Evolutionary conservation across 1,284 basidiomycete genomes (phyloP).

Genomic region (Trichosporon ovoides): DNA sequence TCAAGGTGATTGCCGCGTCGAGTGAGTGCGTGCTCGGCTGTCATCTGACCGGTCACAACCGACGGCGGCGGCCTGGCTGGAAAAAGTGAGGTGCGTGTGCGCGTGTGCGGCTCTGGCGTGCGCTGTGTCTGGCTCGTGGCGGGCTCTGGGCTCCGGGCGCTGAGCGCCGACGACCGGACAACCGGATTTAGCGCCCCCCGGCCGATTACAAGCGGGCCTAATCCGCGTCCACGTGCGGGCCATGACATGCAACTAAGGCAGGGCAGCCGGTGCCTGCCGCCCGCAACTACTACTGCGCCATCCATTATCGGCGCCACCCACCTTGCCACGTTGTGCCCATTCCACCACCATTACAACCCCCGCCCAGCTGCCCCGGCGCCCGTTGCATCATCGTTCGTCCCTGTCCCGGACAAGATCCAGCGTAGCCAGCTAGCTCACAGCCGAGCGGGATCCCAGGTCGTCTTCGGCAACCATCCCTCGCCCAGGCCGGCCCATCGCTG

Average conservation of each 20-base stretch:
- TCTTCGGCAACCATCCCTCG: not conserved
- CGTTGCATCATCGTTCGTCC: conserved; percentile 1
- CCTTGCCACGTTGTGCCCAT: conserved; percentile 1
- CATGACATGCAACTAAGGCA: not conserved
- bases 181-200: no score
- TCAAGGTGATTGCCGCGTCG: not conserved
- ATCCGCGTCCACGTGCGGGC: no score
- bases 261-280: not conserved
- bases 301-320: conserved; percentile 1
- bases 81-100: not conserved
- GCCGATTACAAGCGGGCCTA: no score
- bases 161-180: no score
- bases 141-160: no score
- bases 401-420: not conserved
- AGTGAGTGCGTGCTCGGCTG: not conserved
- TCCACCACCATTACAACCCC: not conserved
- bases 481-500: not conserved
- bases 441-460: not conserved
- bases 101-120: no score
- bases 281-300: not conserved
- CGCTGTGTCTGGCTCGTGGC: no score
- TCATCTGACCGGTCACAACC: conserved; percentile 4
- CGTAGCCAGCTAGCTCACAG: not conserved
- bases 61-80: not conserved
- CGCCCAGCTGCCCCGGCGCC: not conserved